Conservation (phyloP, 768 basidiomycete species). For the Tricholoma hemisulphureum region DNA sequence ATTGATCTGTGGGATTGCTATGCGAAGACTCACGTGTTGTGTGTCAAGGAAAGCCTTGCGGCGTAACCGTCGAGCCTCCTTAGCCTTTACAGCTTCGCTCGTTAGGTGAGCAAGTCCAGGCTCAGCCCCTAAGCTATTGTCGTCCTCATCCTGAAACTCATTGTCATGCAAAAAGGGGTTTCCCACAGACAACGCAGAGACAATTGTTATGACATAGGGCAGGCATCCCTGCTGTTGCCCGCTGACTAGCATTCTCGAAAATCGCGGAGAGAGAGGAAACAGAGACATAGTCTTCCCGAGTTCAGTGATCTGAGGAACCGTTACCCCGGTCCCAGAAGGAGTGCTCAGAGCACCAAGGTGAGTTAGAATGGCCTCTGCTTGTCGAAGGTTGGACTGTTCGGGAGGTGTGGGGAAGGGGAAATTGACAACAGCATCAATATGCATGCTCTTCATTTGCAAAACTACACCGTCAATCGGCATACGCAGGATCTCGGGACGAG, state of each 20-base stretch:
- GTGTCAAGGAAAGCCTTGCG: slow-evolving; percentile 81
- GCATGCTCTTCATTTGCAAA: slow-evolving; percentile 99
- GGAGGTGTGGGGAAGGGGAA: slow-evolving; percentile 99
- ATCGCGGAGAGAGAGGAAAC: slow-evolving; percentile 92
- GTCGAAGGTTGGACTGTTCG: slow-evolving; percentile 67
- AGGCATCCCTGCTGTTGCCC: slow-evolving; percentile 83
- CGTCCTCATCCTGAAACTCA: slow-evolving; percentile 46
- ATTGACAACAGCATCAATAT: slow-evolving; percentile 93
- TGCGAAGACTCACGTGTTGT: slow-evolving; percentile 58
- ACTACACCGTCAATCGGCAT: slow-evolving; percentile 97
- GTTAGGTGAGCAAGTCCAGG: slow-evolving; percentile 44
- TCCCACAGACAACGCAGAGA: slow-evolving; percentile 89
- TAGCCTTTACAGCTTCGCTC: slow-evolving; percentile 46
- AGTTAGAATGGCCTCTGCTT: slow-evolving; percentile 78
- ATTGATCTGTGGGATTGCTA: neutral
- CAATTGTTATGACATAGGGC: slow-evolving; percentile 88
- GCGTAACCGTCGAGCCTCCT: slow-evolving; percentile 56
- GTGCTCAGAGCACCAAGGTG: slow-evolving; percentile 79
- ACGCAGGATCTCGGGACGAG: slow-evolving; percentile 88
- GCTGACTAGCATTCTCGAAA: slow-evolving; percentile 92
- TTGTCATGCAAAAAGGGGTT: slow-evolving; percentile 94
- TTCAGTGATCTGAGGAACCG: slow-evolving; percentile 70
- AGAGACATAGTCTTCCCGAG: slow-evolving; percentile 91
- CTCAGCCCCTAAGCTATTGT: slow-evolving; percentile 36
- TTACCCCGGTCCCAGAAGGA: slow-evolving; percentile 23